Base-by-base conservation (phyloP, 129 eudicot species). In the Helichrysum umbraculigerum region DNA sequence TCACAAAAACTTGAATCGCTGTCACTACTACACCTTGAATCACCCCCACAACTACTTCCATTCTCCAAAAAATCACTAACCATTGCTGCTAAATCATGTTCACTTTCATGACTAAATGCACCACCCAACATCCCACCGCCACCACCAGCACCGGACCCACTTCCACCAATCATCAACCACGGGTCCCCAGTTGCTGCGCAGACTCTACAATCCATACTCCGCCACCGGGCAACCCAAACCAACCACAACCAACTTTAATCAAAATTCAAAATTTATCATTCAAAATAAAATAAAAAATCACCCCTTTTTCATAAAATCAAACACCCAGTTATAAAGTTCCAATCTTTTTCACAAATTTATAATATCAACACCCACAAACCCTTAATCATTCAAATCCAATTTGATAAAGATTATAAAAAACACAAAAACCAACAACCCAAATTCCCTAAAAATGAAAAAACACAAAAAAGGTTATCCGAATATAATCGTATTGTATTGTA, bases 31-130 rank as follows among this genome's bases (percentile, higher is more conserved):
- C 78, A 88, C 33, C 88, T 72, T 16, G 93, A 89, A 21, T 92
- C 96, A 4, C 87, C 78, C 19, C 92, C 95, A 66, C 84, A 78
- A 71, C 96, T 87, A 61, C 96, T 87, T 7, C 90, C 92, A 63
- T 88, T 89, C 59, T 92, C 96, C 68, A 89, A 67, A 73, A 89
- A 92, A 76, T 92, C 98, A 68, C 86, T 89, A 67, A 92, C 98
- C 98, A 92, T 89, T 1, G 83, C 78, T 1, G 93, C 98, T 78
- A 92, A 85, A 74, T 92, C 98, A 83, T 87, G 94, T 47, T 92
- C 98, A 81, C 98, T 89, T 66, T 92, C 98, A 25, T 81, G 86
- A 75, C 98, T 90, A 75, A 84, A 83, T 33, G 85, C 77, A 59
- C 76, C 82, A 71, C 68, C 84, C 82, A 50, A 35, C 70, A 60